Evolutionary conservation across 2,329 filamentous ascomycete species (phyloP).

Genomic region (Aphanoascus verrucosus): DNA sequence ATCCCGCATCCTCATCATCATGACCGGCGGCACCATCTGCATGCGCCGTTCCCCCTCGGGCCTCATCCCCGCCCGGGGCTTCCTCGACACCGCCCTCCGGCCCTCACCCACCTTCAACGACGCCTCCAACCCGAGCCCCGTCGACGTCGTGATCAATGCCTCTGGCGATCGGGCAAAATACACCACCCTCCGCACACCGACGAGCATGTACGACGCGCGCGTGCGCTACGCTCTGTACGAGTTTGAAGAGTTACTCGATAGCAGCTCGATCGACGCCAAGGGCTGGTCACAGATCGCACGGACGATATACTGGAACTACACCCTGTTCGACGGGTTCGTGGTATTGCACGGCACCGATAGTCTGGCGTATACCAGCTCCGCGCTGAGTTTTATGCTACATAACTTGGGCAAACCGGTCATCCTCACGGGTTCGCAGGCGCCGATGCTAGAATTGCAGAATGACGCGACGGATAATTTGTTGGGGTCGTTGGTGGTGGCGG

Average conservation of each 20-base stretch:
- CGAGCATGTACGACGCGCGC: conserved; percentile 67
- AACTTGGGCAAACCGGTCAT: conserved; percentile 87
- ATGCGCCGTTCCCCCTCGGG: conserved; percentile 76
- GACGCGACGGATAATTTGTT: conserved; percentile 87
- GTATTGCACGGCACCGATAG: conserved; percentile 87
- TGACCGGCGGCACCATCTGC: conserved; percentile 74
- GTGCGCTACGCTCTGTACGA: conserved; percentile 77
- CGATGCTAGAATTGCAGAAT: conserved; percentile 81
- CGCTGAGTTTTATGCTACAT: conserved; percentile 84
- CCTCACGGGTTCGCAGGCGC: conserved; percentile 70
- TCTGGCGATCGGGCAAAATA: conserved; percentile 43
- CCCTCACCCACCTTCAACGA: conserved; percentile 81
- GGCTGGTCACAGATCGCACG: conserved; percentile 78
- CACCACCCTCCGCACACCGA: conserved; percentile 65
- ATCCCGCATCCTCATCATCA: conserved; percentile 76
- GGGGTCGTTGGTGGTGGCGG: conserved; percentile 77
- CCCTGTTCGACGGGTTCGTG: conserved; percentile 80
- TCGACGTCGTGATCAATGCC: conserved; percentile 46
- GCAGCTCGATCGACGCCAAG: conserved; percentile 73
- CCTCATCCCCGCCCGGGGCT: conserved; percentile 67
- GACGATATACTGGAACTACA: conserved; percentile 74
- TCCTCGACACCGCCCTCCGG: conserved; percentile 71
- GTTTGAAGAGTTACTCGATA: conserved; percentile 75
- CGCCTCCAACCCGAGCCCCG: conserved; percentile 46
- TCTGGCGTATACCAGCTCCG: conserved; percentile 77